A percentile compares a stretch with the other conserved stretches of the same genome.
phyloP scores from a whole-genome alignment of 331 rosid genomes.

The Quercus tomentella region DNA sequence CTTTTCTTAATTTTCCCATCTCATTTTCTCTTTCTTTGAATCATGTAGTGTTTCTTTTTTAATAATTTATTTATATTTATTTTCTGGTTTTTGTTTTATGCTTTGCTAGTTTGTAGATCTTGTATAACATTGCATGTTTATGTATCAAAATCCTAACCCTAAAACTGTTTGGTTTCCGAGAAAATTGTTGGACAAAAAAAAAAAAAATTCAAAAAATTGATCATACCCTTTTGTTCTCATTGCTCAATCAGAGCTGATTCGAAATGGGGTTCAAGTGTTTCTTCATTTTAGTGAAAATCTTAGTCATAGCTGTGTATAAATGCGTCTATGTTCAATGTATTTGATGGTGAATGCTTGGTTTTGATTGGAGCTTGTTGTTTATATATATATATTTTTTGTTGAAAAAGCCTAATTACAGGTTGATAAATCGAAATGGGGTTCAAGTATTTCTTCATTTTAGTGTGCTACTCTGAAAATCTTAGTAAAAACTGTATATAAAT shows the following conservation, averaged over 20 bases:
- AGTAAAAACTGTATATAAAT: background rate
- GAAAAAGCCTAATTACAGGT: background rate
- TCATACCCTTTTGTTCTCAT: background rate
- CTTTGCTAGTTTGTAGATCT: background rate
- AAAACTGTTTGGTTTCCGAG: background rate
- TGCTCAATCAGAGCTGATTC: background rate
- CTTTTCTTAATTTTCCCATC: too few relatives aligned
- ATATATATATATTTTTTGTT: too few relatives aligned
- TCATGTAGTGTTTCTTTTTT: background rate
- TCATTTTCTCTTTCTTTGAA: too few relatives aligned
- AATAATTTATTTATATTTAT: background rate
- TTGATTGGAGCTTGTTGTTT: background rate
- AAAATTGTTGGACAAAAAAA: background rate
- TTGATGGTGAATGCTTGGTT: background rate
- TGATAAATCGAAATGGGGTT: background rate
- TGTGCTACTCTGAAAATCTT: background rate
- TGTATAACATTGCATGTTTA: background rate
- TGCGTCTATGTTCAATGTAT: background rate
- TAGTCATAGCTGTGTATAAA: background rate
- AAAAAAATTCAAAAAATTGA: background rate
- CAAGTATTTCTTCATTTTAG: background rate
- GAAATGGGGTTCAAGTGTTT: too few relatives aligned
- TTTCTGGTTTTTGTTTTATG: slow-evolving; percentile 1
- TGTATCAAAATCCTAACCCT: background rate
- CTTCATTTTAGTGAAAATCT: background rate